Evolutionary conservation across 2,329 filamentous ascomycete species (phyloP).

Genomic region (Sordariomycetes sp.): DNA sequence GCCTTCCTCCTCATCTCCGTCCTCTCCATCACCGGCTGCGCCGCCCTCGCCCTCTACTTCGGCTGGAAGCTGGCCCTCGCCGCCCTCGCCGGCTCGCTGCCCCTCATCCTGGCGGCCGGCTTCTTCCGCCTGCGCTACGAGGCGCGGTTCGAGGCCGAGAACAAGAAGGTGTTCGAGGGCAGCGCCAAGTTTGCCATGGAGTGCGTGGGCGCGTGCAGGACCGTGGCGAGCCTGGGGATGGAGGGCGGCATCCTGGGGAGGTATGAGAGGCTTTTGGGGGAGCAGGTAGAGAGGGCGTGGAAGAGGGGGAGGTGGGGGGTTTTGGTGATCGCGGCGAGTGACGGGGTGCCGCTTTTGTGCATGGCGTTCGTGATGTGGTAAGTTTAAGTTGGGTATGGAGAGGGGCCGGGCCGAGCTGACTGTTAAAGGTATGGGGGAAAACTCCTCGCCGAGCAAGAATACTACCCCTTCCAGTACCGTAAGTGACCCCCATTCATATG

Average conservation of each 20-base stretch:
- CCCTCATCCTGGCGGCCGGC: constrained; percentile 21
- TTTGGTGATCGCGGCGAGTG: constrained; percentile 7
- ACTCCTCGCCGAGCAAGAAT: constrained; percentile 6
- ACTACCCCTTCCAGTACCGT: constrained; percentile 9
- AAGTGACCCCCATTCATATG: background rate
- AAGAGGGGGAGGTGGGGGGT: constrained; percentile 1
- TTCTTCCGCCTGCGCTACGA: constrained; percentile 36
- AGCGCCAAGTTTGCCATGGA: constrained; percentile 6
- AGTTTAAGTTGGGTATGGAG: background rate
- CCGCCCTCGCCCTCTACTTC: constrained; percentile 17
- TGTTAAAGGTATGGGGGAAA: constrained; percentile 4
- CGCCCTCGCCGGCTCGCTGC: constrained; percentile 23
- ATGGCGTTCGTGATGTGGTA: constrained; percentile 10
- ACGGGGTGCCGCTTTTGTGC: constrained; percentile 7
- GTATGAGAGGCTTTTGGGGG: constrained; percentile 5
- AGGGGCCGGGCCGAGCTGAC: background rate
- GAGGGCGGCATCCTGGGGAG: constrained; percentile 13
- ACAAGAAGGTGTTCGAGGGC: constrained; percentile 4
- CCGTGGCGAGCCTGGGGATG: constrained; percentile 16
- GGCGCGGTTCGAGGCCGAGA: constrained; percentile 2
- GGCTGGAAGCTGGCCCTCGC: constrained; percentile 26
- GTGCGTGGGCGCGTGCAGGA: constrained; percentile 6
- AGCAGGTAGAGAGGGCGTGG: constrained; percentile 4
- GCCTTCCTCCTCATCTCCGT: constrained; percentile 16
- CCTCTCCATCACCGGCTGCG: constrained; percentile 18